Evolutionary conservation across 2,329 filamentous ascomycete genomes (phyloP), one percentile per base, ranked within the genome.

Genomic region (Verruconis gallopava): DNA sequence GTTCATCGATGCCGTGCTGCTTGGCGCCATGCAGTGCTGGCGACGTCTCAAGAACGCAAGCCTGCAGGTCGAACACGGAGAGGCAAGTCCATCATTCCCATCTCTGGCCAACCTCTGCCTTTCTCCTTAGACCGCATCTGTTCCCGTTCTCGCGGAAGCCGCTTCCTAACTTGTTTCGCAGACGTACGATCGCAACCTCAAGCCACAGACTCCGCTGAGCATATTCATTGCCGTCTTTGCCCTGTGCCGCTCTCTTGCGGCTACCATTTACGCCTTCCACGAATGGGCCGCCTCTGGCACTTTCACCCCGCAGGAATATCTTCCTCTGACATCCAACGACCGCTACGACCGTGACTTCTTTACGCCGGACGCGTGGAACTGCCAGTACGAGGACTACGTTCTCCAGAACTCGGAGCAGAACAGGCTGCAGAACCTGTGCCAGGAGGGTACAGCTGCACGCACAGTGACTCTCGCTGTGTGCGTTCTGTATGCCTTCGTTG

Each of bases 111-210:
- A n/a, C n/a, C n/a, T n/a, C n/a, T n/a, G n/a, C n/a, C n/a, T n/a
- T 30, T 30, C 25, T 30, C n/a, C 25, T 30, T 30, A 9, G 6
- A 9, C 25, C n/a, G 6, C 25, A 9, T 30, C 25, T n/a, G 25
- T n/a, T 30, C 25, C n/a, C n/a, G 25, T 30, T n/a, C n/a, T 30
- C n/a, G 21, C 15, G 3, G 15, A 33, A 18, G 21, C 14, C 14
- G 33, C 21, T 3, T 18, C 19, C 22, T 40, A 14, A 40, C 38
- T 32, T 15, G 38, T 14, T 9, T 21, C 39, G 17, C 30, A 42
- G 39, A 42, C 39, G 14, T 32, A 19, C 11, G 39, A 42, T 13
- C 39, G 39, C 14, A 42, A 42, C 21, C 39, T 42, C 18, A 15
- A 32, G 4, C 39, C 39, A 19, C 39, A 42, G 19, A 42, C 39